Evolutionary conservation across 164 flowering plant genomes (phyloP), one percentile per base, ranked within the genome.

Genomic region (Warburgia ugandensis): DNA sequence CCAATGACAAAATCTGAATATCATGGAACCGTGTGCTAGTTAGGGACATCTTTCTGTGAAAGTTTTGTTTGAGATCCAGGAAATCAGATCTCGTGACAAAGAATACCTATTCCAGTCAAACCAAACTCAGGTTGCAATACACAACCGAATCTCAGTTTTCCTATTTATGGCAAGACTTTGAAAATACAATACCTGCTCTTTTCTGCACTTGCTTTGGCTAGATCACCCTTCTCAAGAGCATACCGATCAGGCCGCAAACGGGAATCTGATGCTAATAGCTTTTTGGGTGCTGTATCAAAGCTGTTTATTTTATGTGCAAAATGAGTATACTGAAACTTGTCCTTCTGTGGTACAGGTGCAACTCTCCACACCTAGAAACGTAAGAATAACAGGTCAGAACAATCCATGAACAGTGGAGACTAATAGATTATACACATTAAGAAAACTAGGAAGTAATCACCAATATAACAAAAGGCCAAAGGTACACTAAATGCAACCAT

Each of bases 281-380:
- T 86, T 62, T 67, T 86, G 0, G 95, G 91, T 46, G 95, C 95
- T 13, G 95, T 83, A 45, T 78, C 82, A 54, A 86, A 78, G 69
- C 95, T 83, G 60, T 86, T 86, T 46, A 86, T 58, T 67, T 83
- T 86, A 55, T 83, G 91, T 12, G 91, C 89, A 68, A 86, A 86
- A 60, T 83, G 39, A 45, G 95, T 86, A 58, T 77, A 83, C 60
- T 86, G 86, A 53, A 66, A 81, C 56, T 78, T 86, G 68, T 86
- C 95, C 64, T 77, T 71, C 44, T 63, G 55, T 10, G 95, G 89
- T 48, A 59, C 68, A 26, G 70, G 80, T 39, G 89, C 86, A 59
- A 84, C 72, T 54, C 68, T 76, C 86, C 88, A 86, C 11, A 78
- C 85, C 96, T 86, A 38, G 40, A 48, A 1, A 31, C 12, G 28